phyloP scores from a whole-genome alignment of 1,284 basidiomycete species.

The Chiua sp. region DNA sequence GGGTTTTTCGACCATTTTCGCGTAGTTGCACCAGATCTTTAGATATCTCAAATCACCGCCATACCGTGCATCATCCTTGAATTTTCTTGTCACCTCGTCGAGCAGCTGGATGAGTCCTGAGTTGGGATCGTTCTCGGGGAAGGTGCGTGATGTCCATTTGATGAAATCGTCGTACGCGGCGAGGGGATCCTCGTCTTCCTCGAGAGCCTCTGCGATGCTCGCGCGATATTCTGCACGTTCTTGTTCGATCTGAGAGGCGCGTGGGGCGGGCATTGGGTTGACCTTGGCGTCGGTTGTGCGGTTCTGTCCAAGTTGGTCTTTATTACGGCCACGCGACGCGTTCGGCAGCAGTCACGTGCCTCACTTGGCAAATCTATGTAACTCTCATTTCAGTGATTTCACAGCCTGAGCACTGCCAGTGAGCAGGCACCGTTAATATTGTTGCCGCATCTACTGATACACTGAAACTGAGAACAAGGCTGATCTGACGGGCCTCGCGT shows the following conservation, averaged over 20 bases:
- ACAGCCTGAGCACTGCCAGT: too few relatives aligned
- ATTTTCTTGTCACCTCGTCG: slow-evolving; percentile 78
- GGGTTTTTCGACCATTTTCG: slow-evolving; percentile 63
- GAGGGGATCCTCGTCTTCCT: slow-evolving; percentile 68
- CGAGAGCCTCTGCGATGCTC: slow-evolving; percentile 43
- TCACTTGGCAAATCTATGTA: too few relatives aligned
- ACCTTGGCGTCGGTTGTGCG: slow-evolving; percentile 4
- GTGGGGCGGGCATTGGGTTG: slow-evolving; percentile 28
- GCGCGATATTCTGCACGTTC: slow-evolving; percentile 42
- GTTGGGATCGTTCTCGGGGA: slow-evolving; percentile 46
- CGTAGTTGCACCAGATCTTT: slow-evolving; percentile 87
- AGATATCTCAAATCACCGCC: slow-evolving; percentile 89
- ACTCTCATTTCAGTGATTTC: too few relatives aligned
- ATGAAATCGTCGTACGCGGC: slow-evolving; percentile 63
- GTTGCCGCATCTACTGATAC: too few relatives aligned
- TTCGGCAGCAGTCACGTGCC: slow-evolving; percentile 30
- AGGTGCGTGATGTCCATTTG: slow-evolving; percentile 64
- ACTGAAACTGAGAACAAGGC: too few relatives aligned
- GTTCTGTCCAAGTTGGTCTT: slow-evolving; percentile 11
- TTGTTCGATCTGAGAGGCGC: slow-evolving; percentile 38
- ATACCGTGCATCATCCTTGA: slow-evolving; percentile 82
- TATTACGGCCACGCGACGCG: slow-evolving; percentile 36
- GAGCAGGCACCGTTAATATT: too few relatives aligned
- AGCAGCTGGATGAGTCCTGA: slow-evolving; percentile 74
- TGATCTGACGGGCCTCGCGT: too few relatives aligned